Conservation (phyloP, 2,329 filamentous ascomycete genomes). For the Pseudocercospora eumusae region DNA sequence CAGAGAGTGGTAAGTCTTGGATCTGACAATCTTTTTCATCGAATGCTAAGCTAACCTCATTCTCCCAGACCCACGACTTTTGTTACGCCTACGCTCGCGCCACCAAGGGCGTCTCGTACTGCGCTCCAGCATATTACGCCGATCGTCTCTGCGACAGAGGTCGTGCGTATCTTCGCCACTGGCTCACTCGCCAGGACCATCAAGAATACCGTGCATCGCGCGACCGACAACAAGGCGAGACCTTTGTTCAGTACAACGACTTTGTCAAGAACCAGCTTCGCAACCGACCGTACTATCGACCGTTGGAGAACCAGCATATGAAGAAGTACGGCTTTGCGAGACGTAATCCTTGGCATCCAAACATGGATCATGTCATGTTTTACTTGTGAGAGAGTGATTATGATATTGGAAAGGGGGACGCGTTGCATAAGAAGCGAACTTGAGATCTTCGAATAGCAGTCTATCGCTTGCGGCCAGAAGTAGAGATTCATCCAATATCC, state of each 20-base stretch:
- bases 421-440: no score
- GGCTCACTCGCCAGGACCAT: not conserved
- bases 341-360: not conserved
- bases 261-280: not conserved
- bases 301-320: not conserved
- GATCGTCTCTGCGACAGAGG: slow-evolving; percentile 45
- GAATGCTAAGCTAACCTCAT: slow-evolving; percentile 16
- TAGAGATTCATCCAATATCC: no score
- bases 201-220: not conserved
- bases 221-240: not conserved
- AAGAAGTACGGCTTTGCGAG: not conserved
- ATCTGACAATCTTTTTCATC: slow-evolving; percentile 21
- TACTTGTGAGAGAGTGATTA: not conserved
- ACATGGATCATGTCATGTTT: not conserved
- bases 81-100: slow-evolving; percentile 42
- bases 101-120: slow-evolving; percentile 41
- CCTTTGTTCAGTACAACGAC: not conserved
- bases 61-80: slow-evolving; percentile 33
- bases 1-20: not conserved
- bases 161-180: slow-evolving; percentile 31
- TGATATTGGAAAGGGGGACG: no score
- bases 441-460: no score
- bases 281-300: not conserved
- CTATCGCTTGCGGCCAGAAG: no score
- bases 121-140: slow-evolving; percentile 44